phyloP scores from a whole-genome alignment of 2,329 filamentous ascomycete species.

The Allantophomopsis lycopodina region DNA sequence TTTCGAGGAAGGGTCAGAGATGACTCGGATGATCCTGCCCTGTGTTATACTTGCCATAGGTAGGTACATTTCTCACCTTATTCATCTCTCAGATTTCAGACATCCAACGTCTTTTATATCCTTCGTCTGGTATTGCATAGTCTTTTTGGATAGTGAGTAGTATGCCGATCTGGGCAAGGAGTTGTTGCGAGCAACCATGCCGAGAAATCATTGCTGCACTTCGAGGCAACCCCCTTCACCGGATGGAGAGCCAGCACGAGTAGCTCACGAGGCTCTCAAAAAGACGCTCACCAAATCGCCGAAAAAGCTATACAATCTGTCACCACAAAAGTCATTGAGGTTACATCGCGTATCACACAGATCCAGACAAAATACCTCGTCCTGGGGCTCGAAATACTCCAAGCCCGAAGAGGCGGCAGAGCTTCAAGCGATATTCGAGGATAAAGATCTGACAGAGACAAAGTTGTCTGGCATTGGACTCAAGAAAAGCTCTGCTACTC shows the following conservation, averaged over 20 bases:
- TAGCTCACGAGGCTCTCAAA: slow-evolving; percentile 1
- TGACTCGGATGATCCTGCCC: too few relatives aligned
- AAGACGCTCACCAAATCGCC: slow-evolving; percentile 1
- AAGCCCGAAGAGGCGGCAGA: slow-evolving; percentile 8
- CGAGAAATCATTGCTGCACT: slow-evolving; percentile 10
- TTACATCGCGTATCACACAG: not conserved
- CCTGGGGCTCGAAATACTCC: slow-evolving; percentile 8
- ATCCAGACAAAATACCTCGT: not conserved
- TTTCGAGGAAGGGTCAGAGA: too few relatives aligned
- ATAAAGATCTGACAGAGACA: slow-evolving; percentile 4
- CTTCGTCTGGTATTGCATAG: too few relatives aligned
- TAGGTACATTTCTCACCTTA: too few relatives aligned
- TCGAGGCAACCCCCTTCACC: slow-evolving; percentile 15
- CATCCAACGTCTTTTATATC: too few relatives aligned
- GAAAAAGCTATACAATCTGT: not conserved
- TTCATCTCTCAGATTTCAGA: too few relatives aligned
- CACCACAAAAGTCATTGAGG: not conserved
- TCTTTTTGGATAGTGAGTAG: too few relatives aligned
- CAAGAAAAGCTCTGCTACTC: slow-evolving; percentile 22
- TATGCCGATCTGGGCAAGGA: too few relatives aligned
- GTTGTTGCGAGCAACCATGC: too few relatives aligned
- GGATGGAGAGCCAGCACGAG: slow-evolving; percentile 11
- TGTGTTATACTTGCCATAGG: too few relatives aligned
- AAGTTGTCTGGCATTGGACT: slow-evolving; percentile 28
- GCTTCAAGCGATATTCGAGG: slow-evolving; percentile 14